A percentile compares a stretch with the other conserved stretches of the same genome.
phyloP scores from a whole-genome alignment of 1,284 basidiomycete genomes.

The Austropuccinia psidii region DNA sequence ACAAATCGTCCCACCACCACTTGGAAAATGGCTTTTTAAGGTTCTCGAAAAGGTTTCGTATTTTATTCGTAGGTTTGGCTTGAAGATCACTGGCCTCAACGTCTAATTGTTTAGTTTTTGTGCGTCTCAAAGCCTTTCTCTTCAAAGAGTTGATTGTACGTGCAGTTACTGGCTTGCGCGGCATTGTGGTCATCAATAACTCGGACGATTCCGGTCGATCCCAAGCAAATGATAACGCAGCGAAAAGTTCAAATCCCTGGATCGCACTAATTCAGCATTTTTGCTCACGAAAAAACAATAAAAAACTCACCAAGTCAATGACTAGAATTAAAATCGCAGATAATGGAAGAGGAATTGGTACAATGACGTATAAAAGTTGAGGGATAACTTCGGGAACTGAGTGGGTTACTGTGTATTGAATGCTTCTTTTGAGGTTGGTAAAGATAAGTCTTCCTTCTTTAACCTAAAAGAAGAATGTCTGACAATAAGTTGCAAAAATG shows the following conservation, averaged over 20 bases:
- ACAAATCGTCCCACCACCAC: slow-evolving; percentile 57
- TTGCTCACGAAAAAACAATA: not conserved
- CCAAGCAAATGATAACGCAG: slow-evolving; percentile 63
- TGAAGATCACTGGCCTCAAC: slow-evolving; percentile 53
- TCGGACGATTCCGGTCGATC: slow-evolving; percentile 60
- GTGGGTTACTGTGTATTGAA: slow-evolving; percentile 62
- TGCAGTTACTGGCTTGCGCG: slow-evolving; percentile 60
- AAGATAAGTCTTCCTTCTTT: slow-evolving; percentile 62
- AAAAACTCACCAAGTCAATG: slow-evolving; percentile 52
- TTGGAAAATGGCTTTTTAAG: slow-evolving; percentile 56
- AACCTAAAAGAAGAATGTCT: not conserved
- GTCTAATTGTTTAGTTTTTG: slow-evolving; percentile 55
- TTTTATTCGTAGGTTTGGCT: slow-evolving; percentile 49
- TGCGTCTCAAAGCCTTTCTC: slow-evolving; percentile 56
- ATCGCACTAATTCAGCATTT: not conserved
- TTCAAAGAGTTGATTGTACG: slow-evolving; percentile 56
- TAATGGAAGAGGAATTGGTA: slow-evolving; percentile 60
- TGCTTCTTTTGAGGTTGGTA: slow-evolving; percentile 61
- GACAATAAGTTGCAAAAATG: not conserved
- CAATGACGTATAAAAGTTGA: slow-evolving; percentile 48
- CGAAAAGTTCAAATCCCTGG: slow-evolving; percentile 62
- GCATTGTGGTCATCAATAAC: slow-evolving; percentile 59
- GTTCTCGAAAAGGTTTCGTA: slow-evolving; percentile 49
- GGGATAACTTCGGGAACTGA: slow-evolving; percentile 63
- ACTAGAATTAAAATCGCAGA: slow-evolving; percentile 63